Evolutionary conservation across 495 filamentous ascomycete genomes (phyloP).

Genomic region (Gamarada debralockiae): DNA sequence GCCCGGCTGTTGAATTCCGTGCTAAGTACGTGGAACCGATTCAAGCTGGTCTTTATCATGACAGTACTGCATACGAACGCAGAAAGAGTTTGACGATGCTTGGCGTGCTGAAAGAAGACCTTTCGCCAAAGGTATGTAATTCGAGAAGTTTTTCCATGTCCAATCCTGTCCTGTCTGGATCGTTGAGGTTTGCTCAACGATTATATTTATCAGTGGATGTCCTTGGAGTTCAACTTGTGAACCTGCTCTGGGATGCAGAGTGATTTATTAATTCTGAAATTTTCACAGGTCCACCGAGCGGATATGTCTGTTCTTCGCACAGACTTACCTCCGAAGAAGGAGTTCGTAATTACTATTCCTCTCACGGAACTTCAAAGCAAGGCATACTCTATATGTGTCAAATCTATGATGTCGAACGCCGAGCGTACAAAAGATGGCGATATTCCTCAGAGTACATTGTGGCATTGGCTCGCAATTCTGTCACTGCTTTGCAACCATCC

Average conservation of each 20-base stretch:
- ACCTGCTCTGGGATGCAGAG: no score
- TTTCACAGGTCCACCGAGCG: conserved; percentile 55
- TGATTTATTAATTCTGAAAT: no score
- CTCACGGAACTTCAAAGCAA: conserved; percentile 61
- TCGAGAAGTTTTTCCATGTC: no score
- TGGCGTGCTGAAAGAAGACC: conserved; percentile 62
- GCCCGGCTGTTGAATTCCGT: conserved; percentile 59
- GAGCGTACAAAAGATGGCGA: conserved; percentile 24
- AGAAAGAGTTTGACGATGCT: conserved; percentile 61
- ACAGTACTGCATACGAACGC: conserved; percentile 52
- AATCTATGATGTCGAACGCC: conserved; percentile 25
- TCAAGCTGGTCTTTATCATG: conserved; percentile 58
- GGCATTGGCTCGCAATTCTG: conserved; percentile 53
- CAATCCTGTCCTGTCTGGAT: no score
- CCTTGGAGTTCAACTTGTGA: no score
- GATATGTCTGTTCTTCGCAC: conserved; percentile 62
- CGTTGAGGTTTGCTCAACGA: no score
- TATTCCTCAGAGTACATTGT: conserved; percentile 31
- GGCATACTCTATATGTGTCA: conserved; percentile 60
- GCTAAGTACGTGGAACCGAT: conserved; percentile 70
- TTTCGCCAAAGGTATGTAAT: conserved; percentile 57
- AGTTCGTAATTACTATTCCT: conserved; percentile 75
- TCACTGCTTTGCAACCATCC: conserved; percentile 76
- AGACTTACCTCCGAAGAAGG: conserved; percentile 66
- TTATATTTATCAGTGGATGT: no score